Conservation (phyloP, 1,139 yeast species). For the Blastobotrys serpentis region DNA sequence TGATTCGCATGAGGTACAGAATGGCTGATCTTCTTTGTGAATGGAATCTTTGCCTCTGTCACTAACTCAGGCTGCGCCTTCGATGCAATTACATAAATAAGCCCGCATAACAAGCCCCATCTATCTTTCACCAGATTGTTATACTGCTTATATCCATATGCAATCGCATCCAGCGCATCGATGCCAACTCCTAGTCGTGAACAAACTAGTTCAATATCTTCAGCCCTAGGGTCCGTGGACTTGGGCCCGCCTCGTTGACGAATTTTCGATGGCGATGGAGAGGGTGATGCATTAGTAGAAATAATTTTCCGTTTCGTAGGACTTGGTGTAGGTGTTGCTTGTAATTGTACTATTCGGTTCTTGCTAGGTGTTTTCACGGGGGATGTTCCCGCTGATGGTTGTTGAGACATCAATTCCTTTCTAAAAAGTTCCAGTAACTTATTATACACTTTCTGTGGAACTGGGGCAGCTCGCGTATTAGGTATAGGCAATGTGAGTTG, state of each 20-base stretch:
- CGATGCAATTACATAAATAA: conserved; percentile 33
- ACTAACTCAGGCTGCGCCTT: conserved; percentile 36
- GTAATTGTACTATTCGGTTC: conserved; percentile 13
- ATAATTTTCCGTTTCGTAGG: conserved; percentile 8
- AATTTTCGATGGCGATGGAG: conserved; percentile 19
- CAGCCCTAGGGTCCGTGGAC: conserved; percentile 23
- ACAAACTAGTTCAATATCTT: conserved; percentile 27
- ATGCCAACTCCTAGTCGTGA: conserved; percentile 28
- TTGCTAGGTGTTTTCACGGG: conserved; percentile 17
- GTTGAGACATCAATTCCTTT: conserved; percentile 19
- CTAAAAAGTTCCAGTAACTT: conserved; percentile 32
- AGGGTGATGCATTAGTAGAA: conserved; percentile 8
- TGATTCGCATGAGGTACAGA: conserved; percentile 11
- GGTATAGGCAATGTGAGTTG: conserved; percentile 29
- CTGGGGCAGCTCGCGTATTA: conserved; percentile 30
- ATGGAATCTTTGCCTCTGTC: conserved; percentile 12
- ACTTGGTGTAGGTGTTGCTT: conserved; percentile 10
- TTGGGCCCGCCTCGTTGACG: conserved; percentile 13
- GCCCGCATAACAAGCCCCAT: conserved; percentile 40
- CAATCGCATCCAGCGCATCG: conserved; percentile 33
- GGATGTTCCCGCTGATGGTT: not conserved
- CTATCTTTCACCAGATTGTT: conserved; percentile 37
- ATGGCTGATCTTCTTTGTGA: conserved; percentile 15
- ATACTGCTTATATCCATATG: conserved; percentile 34
- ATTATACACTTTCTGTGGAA: conserved; percentile 33